These are phyloP conservation scores for Globisporangium spiculum DNA, from an alignment of 352 stramenopile genomes.

Conservation along the genomic window DNA sequence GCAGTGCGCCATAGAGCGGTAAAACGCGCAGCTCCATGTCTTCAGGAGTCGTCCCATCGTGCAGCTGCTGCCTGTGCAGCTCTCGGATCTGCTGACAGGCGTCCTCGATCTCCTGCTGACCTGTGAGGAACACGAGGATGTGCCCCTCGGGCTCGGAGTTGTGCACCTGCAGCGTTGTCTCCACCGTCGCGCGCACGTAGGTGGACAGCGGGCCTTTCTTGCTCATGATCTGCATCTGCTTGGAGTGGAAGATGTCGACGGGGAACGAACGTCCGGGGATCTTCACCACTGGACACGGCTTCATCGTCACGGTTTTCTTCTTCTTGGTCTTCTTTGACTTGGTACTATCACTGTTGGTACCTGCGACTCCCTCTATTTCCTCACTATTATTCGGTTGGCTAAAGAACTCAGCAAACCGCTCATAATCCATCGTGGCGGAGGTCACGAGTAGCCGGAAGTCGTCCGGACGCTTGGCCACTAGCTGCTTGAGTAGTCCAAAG, in stretches of 20 bases:
- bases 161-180: slow-evolving; percentile 80
- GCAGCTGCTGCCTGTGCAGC: slow-evolving; percentile 25
- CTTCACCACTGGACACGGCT: slow-evolving; percentile 73
- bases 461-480: slow-evolving; percentile 58
- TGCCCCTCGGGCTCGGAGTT: slow-evolving; percentile 65
- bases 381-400: slow-evolving; percentile 9
- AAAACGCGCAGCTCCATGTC: slow-evolving; percentile 64
- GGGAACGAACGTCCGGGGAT: slow-evolving; percentile 92
- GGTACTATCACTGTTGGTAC: not conserved
- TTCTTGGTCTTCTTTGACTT: slow-evolving; percentile 14
- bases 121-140: slow-evolving; percentile 96
- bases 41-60: slow-evolving; percentile 4
- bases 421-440: slow-evolving; percentile 88
- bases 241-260: slow-evolving; percentile 93
- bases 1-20: slow-evolving; percentile 96
- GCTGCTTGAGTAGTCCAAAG: slow-evolving; percentile 92
- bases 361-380: not conserved
- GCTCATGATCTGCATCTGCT: slow-evolving; percentile 77
- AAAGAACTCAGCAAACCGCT: slow-evolving; percentile 91
- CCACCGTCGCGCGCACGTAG: slow-evolving; percentile 66
- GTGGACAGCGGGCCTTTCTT: slow-evolving; percentile 52
- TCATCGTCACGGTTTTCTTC: not conserved
- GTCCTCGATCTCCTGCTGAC: slow-evolving; percentile 92
- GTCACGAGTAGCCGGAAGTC: slow-evolving; percentile 93
- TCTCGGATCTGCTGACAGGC: slow-evolving; percentile 84